These are phyloP conservation scores for Mollisia scopiformis DNA, from an alignment of 2,329 filamentous ascomycete genomes.

Conservation along the genomic window DNA sequence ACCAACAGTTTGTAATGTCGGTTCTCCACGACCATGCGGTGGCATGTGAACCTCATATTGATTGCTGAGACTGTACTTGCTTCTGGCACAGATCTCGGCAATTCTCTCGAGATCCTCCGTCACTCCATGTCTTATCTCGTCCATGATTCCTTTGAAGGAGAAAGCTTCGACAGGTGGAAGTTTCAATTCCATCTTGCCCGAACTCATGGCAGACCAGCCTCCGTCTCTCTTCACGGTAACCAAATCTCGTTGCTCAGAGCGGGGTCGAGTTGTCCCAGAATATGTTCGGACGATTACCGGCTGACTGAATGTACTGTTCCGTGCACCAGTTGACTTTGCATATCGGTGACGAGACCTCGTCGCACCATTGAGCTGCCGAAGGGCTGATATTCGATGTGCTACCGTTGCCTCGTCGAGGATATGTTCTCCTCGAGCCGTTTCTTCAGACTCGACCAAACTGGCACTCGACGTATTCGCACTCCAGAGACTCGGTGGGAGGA, in stretches of 20 bases:
- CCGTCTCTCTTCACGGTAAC: conserved; percentile 32
- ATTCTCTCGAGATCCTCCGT: conserved; percentile 64
- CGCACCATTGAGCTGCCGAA: conserved; percentile 57
- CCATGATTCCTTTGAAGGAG: conserved; percentile 66
- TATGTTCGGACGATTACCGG: conserved; percentile 70
- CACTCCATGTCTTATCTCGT: conserved; percentile 53
- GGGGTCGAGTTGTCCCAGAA: conserved; percentile 49
- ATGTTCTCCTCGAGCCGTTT: conserved; percentile 37
- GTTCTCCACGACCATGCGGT: conserved; percentile 60
- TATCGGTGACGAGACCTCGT: conserved; percentile 48
- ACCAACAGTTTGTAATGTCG: conserved; percentile 42
- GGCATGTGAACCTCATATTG: conserved; percentile 69
- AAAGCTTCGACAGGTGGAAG: conserved; percentile 66
- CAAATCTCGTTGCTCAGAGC: conserved; percentile 32
- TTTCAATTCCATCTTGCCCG: conserved; percentile 41
- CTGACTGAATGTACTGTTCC: conserved; percentile 62
- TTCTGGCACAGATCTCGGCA: conserved; percentile 68
- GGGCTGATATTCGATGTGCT: conserved; percentile 59
- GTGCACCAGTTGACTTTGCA: conserved; percentile 56
- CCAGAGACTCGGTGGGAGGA: conserved; percentile 36
- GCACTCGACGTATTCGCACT: conserved; percentile 35
- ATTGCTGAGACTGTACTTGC: conserved; percentile 66
- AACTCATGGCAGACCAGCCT: conserved; percentile 24
- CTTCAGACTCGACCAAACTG: conserved; percentile 37
- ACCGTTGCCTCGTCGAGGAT: conserved; percentile 56